Evolutionary conservation across 805 yeast species (phyloP).

Genomic region (Lipomyces yamadae): DNA sequence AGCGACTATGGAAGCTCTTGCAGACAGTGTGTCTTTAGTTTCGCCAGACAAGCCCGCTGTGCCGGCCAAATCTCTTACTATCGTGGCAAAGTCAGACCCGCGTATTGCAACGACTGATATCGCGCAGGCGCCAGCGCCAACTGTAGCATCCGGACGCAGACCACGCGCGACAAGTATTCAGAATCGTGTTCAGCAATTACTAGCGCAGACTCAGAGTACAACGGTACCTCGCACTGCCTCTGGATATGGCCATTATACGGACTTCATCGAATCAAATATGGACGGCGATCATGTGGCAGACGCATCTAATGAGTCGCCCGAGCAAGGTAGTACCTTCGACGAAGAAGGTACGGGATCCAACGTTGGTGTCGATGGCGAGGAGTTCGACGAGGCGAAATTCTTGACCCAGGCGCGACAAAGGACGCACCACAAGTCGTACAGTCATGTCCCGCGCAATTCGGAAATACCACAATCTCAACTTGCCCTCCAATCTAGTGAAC

Average conservation of each 20-base stretch:
- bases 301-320: not conserved
- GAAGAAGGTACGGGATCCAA: slow-evolving; percentile 13
- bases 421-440: slow-evolving; percentile 6
- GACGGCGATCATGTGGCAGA: not conserved
- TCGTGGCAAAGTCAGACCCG: not conserved
- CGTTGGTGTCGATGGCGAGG: slow-evolving; percentile 1
- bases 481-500: not conserved
- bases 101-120: not conserved
- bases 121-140: not conserved
- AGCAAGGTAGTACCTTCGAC: slow-evolving; percentile 15
- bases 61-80: not conserved
- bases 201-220: slow-evolving; percentile 40
- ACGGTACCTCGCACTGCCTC: slow-evolving; percentile 60
- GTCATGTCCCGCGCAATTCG: not conserved
- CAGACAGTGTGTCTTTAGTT: not conserved
- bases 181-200: slow-evolving; percentile 37
- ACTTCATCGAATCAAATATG: slow-evolving; percentile 20
- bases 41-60: not conserved
- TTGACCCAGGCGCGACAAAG: slow-evolving; percentile 17
- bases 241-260: slow-evolving; percentile 75
- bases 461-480: not conserved
- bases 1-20: too few relatives aligned
- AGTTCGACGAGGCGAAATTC: slow-evolving; percentile 19
- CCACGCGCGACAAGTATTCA: slow-evolving; percentile 35
- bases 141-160: slow-evolving; percentile 5